Base-by-base conservation (phyloP, 2,329 filamentous ascomycete genomes). In the Aspergillus amoenus region DNA sequence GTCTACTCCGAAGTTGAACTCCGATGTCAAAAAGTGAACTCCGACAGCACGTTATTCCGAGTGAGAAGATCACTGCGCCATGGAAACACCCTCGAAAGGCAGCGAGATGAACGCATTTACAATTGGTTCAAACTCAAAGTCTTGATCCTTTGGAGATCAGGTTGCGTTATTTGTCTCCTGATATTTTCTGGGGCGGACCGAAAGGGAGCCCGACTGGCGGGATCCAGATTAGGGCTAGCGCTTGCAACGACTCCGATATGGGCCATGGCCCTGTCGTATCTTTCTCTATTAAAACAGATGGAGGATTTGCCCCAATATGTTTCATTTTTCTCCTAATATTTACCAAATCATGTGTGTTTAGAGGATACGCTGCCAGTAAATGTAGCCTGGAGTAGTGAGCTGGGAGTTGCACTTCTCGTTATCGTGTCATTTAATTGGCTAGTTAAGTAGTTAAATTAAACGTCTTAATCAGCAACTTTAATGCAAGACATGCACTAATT, bases 181-280 rank as follows among this genome's bases (percentile, higher is more conserved):
- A 22, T 27, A 11, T 27, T 27, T 22, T 5, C 42, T 21, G 42
- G n/a, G 12, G 12, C 11, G 17, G 18, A n/a, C 21, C 30, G 15
- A 47, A 47, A 9, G n/a, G 43, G 24, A 30, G 43, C 43, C 24
- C 42, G 41, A 5, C 12, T 18, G n/a, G 11, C 48, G 48, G 48
- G 13, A 32, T 8, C 54, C 48, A 7, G 40, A 52, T 45, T 11
- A 12, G 47, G 54, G 27, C 48, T 56, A 56, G 47, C 24, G 47
- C 22, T 30, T 30, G 27, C 27, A 30, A 34, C 15, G n/a, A 46
- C 44, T 37, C 27, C 27, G 44, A 34, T 5, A 13, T 5, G 24
- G 21, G 21, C 21, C 3, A 30, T 22, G 4, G 15, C 18, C 9
- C 4, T 30, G 27, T 30, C 27, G 8, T 9, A 30, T 30, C 8